Evolutionary conservation across 129 eudicot genomes (phyloP).

Genomic region (Solidago caesia): DNA sequence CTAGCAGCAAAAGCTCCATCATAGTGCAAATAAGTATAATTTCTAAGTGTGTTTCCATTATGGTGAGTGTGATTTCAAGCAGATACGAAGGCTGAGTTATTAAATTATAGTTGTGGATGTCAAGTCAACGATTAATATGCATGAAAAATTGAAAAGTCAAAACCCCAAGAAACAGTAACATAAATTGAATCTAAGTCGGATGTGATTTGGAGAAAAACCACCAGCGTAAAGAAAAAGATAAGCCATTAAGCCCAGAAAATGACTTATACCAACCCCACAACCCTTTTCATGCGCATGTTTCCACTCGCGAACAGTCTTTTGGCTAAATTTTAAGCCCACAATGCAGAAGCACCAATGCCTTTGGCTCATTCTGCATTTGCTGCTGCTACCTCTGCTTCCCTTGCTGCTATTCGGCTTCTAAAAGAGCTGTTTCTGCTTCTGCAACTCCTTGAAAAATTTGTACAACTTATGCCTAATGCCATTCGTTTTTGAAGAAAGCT

Average conservation of each 20-base stretch:
- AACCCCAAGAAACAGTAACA: not conserved
- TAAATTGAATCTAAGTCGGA: conserved; percentile 16
- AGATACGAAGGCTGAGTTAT: not conserved
- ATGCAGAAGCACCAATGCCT: too few species aligned
- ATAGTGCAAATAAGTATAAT: too few species aligned
- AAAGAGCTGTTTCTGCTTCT: too few species aligned
- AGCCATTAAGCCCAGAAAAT: conserved; percentile 32
- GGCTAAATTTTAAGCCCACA: too few species aligned
- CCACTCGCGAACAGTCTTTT: conserved; percentile 27
- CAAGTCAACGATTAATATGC: conserved; percentile 22
- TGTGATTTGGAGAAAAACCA: conserved; percentile 20
- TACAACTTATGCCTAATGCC: too few species aligned
- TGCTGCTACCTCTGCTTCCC: too few species aligned
- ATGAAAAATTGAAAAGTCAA: conserved; percentile 24
- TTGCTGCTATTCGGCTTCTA: too few species aligned
- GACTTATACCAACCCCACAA: conserved; percentile 35
- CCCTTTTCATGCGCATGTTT: conserved; percentile 20
- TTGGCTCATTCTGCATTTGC: too few species aligned
- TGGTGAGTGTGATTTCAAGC: conserved; percentile 1
- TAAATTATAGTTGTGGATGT: not conserved
- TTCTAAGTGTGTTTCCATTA: not conserved
- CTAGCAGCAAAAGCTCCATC: too few species aligned
- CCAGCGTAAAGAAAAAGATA: conserved; percentile 15
- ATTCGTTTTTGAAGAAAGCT: too few species aligned
- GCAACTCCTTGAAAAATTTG: too few species aligned